These are phyloP conservation scores for Kalmusia sp. DNA, from an alignment of 2,329 filamentous ascomycete species.

Conservation along the genomic window DNA sequence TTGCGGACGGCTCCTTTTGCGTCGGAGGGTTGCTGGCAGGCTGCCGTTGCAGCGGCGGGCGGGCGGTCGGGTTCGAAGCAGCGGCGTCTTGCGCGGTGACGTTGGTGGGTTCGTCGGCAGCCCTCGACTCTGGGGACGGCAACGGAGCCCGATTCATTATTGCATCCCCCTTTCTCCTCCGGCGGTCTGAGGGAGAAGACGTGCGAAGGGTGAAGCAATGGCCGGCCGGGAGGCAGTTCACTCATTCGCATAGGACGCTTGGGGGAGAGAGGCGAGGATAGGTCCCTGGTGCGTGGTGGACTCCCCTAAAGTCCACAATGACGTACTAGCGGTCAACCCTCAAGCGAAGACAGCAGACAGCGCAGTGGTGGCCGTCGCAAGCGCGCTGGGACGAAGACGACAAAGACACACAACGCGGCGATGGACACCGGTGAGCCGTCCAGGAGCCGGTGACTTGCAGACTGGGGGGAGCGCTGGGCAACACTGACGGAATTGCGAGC, in stretches of 20 bases:
- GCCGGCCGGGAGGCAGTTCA: slow-evolving; percentile 17
- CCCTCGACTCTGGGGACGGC: slow-evolving; percentile 30
- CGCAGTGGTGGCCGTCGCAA: background rate
- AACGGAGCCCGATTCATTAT: slow-evolving; percentile 37
- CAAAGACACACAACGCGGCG: background rate
- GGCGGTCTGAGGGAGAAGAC: slow-evolving; percentile 24
- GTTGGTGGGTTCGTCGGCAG: slow-evolving; percentile 8
- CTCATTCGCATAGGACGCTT: slow-evolving; percentile 15
- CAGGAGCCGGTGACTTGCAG: too few relatives aligned
- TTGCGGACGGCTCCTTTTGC: slow-evolving; percentile 3
- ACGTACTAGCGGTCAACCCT: slow-evolving; percentile 15
- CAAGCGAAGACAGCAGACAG: slow-evolving; percentile 1
- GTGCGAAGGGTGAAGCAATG: slow-evolving; percentile 18
- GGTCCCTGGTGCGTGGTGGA: slow-evolving; percentile 5
- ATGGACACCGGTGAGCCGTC: background rate
- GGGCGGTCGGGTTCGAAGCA: slow-evolving; percentile 15
- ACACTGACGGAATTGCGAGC: too few relatives aligned
- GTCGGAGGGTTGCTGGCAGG: slow-evolving; percentile 23
- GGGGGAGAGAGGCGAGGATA: slow-evolving; percentile 1
- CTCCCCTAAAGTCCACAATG: slow-evolving; percentile 15
- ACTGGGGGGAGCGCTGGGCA: too few relatives aligned
- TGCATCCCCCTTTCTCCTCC: slow-evolving; percentile 34
- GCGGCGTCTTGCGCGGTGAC: slow-evolving; percentile 17
- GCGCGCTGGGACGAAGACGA: background rate
- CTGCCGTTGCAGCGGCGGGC: slow-evolving; percentile 38